Percentiles rank a stretch among this genome's conserved stretches.
These are phyloP conservation scores for Xerocomus spinulosus DNA, from an alignment of 768 basidiomycete genomes.

Conservation along the genomic window DNA sequence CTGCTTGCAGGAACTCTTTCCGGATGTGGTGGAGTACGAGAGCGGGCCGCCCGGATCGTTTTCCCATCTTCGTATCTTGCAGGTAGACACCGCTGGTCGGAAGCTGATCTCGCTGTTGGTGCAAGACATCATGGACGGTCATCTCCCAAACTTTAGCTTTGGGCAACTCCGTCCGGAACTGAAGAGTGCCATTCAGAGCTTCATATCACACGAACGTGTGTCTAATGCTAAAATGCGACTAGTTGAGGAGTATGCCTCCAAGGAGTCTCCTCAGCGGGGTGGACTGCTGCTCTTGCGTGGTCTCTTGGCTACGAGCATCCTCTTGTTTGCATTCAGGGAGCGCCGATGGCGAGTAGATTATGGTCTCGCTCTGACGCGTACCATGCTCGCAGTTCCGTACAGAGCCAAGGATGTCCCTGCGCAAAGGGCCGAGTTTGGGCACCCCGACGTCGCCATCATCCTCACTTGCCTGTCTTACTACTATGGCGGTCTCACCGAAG, in stretches of 20 bases:
- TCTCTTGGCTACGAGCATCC: slow-evolving; percentile 22
- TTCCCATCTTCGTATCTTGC: slow-evolving; percentile 12
- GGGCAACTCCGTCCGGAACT: neutral
- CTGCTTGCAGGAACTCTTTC: slow-evolving; percentile 1
- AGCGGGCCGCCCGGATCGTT: slow-evolving; percentile 6
- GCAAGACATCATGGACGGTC: slow-evolving; percentile 9
- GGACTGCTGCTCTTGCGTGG: slow-evolving; percentile 23
- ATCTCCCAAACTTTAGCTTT: slow-evolving; percentile 7
- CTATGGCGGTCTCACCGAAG: slow-evolving; percentile 20
- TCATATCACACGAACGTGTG: slow-evolving; percentile 5
- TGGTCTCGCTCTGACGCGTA: slow-evolving; percentile 8
- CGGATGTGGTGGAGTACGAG: slow-evolving; percentile 6
- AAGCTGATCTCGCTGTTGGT: slow-evolving; percentile 7
- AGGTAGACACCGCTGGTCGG: slow-evolving; percentile 1
- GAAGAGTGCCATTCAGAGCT: slow-evolving; percentile 1
- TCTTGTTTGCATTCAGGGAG: slow-evolving; percentile 19
- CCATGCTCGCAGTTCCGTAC: slow-evolving; percentile 27
- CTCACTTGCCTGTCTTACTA: slow-evolving; percentile 20
- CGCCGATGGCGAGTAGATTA: slow-evolving; percentile 30
- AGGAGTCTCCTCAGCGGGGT: slow-evolving; percentile 3
- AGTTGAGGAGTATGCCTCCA: slow-evolving; percentile 1
- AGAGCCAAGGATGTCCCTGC: slow-evolving; percentile 28
- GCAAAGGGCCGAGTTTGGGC: slow-evolving; percentile 24
- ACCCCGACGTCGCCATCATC: slow-evolving; percentile 24
- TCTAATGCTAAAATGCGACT: neutral